Percentiles rank a stretch among this genome's conserved stretches.
Evolutionary conservation across 305 asterid genomes (phyloP).

Genomic region (Ajuga reptans): DNA sequence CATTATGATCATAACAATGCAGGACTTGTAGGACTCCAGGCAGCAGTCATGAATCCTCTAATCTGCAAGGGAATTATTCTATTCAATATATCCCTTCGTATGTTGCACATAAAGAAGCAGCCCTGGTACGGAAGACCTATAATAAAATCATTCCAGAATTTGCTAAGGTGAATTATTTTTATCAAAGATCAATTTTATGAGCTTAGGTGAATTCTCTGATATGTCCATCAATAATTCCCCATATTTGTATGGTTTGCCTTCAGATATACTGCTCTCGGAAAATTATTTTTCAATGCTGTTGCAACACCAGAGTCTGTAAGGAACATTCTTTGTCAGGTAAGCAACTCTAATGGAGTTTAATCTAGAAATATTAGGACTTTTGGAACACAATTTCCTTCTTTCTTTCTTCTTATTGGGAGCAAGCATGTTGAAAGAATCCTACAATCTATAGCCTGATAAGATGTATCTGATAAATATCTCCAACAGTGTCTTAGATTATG

Average conservation of each 20-base stretch:
- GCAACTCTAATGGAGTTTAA: neutral
- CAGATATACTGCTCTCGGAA: constrained; percentile 78
- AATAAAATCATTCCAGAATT: constrained; percentile 66
- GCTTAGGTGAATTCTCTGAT: neutral
- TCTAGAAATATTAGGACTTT: too few relatives aligned
- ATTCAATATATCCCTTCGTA: constrained; percentile 77
- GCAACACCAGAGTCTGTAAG: constrained; percentile 75
- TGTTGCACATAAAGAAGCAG: constrained; percentile 87
- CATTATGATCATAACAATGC: constrained; percentile 17
- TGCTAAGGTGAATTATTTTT: constrained; percentile 47
- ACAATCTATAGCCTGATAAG: neutral
- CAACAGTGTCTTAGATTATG: neutral
- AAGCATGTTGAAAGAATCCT: neutral
- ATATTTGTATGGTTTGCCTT: neutral
- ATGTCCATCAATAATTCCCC: neutral
- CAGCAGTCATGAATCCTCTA: constrained; percentile 60
- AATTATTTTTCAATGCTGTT: constrained; percentile 53
- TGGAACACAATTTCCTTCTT: neutral
- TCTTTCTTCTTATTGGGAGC: neutral
- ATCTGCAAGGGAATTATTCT: constrained; percentile 73
- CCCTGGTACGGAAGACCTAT: constrained; percentile 81
- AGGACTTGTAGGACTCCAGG: constrained; percentile 98
- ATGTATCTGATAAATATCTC: neutral
- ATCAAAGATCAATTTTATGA: neutral
- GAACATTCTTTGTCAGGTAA: constrained; percentile 83